phyloP scores from a whole-genome alignment of 2,329 filamentous ascomycete species.

The Pestalotiopsis fici region DNA sequence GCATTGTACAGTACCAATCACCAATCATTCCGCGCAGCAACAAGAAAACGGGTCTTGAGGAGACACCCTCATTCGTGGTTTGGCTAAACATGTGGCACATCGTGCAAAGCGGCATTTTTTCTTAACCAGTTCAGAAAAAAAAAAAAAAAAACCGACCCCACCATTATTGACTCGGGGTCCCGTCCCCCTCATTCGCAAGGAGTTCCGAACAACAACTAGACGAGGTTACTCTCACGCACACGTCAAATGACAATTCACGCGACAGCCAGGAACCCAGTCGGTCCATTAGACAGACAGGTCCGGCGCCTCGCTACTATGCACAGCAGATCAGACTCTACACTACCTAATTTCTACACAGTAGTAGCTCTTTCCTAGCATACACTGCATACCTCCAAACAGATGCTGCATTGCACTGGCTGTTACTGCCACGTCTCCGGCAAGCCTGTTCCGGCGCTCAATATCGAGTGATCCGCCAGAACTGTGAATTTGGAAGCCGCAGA shows the following conservation, averaged over 20 bases:
- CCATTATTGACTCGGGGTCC: conserved; percentile 3
- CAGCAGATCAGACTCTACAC: neutral
- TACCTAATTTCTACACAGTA: too few species aligned
- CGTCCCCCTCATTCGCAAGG: neutral
- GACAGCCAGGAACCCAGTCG: neutral
- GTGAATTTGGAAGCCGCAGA: neutral
- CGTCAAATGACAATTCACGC: neutral
- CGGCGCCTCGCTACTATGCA: neutral
- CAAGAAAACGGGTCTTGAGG: neutral
- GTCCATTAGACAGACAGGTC: neutral
- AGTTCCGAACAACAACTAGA: neutral
- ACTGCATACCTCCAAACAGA: neutral
- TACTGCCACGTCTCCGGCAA: neutral
- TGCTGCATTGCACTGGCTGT: neutral
- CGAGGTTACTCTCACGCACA: neutral
- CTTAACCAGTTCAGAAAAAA: too few species aligned
- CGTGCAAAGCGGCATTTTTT: neutral
- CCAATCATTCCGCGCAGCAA: neutral
- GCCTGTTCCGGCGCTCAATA: neutral
- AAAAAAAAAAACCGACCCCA: neutral
- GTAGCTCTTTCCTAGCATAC: too few species aligned
- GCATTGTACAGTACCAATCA: neutral
- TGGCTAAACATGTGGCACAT: neutral
- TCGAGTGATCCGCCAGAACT: neutral
- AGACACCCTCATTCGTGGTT: neutral